Evolutionary conservation across 1,284 basidiomycete genomes (phyloP).

Genomic region (Phaffia rhodozyma): DNA sequence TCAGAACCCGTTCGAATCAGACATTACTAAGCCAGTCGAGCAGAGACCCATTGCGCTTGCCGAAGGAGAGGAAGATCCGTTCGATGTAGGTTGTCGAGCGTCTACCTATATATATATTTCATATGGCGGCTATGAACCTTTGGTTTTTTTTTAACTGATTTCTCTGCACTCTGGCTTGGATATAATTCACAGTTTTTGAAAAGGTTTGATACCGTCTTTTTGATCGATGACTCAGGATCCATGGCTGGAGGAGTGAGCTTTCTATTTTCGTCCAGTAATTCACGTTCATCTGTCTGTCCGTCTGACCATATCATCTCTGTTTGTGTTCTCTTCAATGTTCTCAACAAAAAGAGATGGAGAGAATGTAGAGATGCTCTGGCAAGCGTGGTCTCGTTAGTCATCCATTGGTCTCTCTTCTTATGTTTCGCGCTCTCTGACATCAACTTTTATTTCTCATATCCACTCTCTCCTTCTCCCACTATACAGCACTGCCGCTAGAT

Average conservation of each 20-base stretch:
- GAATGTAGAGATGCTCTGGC: slow-evolving; percentile 28
- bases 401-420: background rate
- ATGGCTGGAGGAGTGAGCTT: slow-evolving; percentile 26
- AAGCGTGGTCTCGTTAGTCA: slow-evolving; percentile 26
- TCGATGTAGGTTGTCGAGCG: background rate
- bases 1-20: background rate
- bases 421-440: background rate
- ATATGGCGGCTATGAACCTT: background rate
- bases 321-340: no score
- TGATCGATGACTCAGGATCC: slow-evolving; percentile 24
- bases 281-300: no score
- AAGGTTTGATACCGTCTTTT: slow-evolving; percentile 34
- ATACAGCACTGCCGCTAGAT: slow-evolving; percentile 18
- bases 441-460: background rate
- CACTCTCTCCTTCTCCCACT: background rate
- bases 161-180: background rate
- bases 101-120: background rate
- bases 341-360: slow-evolving; percentile 24
- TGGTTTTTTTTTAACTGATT: background rate
- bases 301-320: no score
- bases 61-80: slow-evolving; percentile 6
- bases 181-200: slow-evolving; percentile 26
- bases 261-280: no score
- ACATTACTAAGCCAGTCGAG: background rate
- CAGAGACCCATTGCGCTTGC: background rate